Percentiles rank a stretch among this genome's conserved stretches.
These are phyloP conservation scores for Pseudocercospora pini-densiflorae DNA, from an alignment of 2,329 filamentous ascomycete genomes.

Conservation along the genomic window DNA sequence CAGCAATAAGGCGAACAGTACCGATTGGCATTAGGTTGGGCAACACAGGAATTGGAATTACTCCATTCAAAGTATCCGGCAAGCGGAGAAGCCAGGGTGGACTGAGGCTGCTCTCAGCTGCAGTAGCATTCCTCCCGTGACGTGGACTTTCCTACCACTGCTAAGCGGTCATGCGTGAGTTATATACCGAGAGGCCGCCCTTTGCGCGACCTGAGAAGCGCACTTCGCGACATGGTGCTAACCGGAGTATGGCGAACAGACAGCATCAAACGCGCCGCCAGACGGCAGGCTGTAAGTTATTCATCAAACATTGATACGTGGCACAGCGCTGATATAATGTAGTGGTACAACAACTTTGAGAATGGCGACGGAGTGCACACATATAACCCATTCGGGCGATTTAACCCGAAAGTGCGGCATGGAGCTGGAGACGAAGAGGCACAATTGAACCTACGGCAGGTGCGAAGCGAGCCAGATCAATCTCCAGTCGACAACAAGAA, in stretches of 20 bases:
- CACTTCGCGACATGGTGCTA: conserved; percentile 1
- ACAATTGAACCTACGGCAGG: conserved; percentile 27
- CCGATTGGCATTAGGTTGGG: not conserved
- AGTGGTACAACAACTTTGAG: conserved; percentile 34
- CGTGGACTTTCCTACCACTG: not conserved
- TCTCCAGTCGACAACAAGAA: conserved; percentile 14
- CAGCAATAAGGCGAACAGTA: not conserved
- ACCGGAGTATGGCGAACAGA: conserved; percentile 6
- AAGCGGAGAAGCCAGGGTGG: not conserved
- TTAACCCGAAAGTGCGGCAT: conserved; percentile 21
- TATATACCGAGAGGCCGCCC: not conserved
- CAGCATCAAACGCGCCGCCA: conserved; percentile 11
- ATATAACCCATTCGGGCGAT: conserved; percentile 37
- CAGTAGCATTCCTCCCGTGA: not conserved
- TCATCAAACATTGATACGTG: not conserved
- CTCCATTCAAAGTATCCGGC: not conserved
- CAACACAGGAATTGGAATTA: not conserved
- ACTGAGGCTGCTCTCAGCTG: not conserved
- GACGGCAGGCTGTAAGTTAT: not conserved
- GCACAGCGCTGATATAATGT: not conserved
- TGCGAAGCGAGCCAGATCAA: conserved; percentile 19
- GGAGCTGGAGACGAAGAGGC: conserved; percentile 22
- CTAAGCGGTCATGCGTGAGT: conserved; percentile 1
- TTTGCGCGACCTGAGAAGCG: not conserved
- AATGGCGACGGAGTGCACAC: conserved; percentile 24